Percentiles rank a stretch among this genome's conserved stretches.
Evolutionary conservation across 768 basidiomycete genomes (phyloP).

Genomic region (Udeniomyces megalosporus): DNA sequence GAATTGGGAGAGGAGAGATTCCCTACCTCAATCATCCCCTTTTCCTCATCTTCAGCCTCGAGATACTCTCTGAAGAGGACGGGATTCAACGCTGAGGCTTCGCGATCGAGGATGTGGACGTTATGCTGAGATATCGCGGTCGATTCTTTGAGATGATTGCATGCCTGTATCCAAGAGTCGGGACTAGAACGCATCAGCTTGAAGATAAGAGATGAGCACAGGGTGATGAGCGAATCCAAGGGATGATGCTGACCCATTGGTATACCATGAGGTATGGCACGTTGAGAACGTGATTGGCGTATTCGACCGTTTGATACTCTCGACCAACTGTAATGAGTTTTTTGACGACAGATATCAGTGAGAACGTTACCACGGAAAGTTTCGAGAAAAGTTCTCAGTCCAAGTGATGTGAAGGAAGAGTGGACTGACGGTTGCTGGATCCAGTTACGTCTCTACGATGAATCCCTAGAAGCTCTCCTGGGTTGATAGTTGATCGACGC

Average conservation of each 20-base stretch:
- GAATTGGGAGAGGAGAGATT: conserved; percentile 17
- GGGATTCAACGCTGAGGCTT: conserved; percentile 21
- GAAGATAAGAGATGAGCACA: not conserved
- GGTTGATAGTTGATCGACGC: conserved; percentile 26
- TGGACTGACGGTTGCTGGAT: conserved; percentile 18
- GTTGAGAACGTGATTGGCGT: conserved; percentile 12
- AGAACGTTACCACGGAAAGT: too few species aligned
- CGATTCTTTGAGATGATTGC: conserved; percentile 24
- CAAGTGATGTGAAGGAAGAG: not conserved
- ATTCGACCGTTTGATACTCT: conserved; percentile 10
- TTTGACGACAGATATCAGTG: too few species aligned
- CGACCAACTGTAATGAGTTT: not conserved
- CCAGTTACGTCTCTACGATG: conserved; percentile 5
- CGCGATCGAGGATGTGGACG: conserved; percentile 19
- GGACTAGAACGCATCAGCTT: not conserved
- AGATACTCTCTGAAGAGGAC: conserved; percentile 29
- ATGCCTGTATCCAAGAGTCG: conserved; percentile 19
- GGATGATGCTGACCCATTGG: conserved; percentile 5
- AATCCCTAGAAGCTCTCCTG: conserved; percentile 23
- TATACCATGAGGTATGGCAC: conserved; percentile 11
- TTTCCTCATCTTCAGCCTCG: conserved; percentile 27
- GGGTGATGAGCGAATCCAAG: not conserved
- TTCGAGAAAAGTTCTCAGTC: too few species aligned
- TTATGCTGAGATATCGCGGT: conserved; percentile 19
- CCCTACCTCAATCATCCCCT: conserved; percentile 28